Evolutionary conservation across 2,329 filamentous ascomycete genomes (phyloP).

Genomic region (Penicillium hesseltinei): DNA sequence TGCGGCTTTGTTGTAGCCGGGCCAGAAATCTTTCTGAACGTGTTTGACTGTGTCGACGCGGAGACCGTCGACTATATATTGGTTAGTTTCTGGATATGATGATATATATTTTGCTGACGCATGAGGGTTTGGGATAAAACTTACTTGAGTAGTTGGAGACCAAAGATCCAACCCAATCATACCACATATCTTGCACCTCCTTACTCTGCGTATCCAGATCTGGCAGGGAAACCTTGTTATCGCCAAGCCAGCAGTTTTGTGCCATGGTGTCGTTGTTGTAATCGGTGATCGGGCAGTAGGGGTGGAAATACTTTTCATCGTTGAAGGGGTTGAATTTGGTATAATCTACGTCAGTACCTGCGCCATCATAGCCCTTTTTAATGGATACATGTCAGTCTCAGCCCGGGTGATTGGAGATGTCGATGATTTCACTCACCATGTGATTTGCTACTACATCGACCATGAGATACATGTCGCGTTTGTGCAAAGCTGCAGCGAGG

Average conservation of each 20-base stretch:
- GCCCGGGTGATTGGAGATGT: neutral
- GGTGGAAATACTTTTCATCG: conserved; percentile 58
- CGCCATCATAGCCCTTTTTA: conserved; percentile 47
- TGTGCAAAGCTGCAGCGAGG: conserved; percentile 56
- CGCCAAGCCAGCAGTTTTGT: conserved; percentile 55
- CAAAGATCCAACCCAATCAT: conserved; percentile 55
- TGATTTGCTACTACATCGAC: conserved; percentile 52
- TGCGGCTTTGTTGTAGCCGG: conserved; percentile 40
- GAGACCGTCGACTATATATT: conserved; percentile 48
- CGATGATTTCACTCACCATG: conserved; percentile 8
- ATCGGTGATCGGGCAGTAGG: conserved; percentile 54
- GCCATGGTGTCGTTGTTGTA: conserved; percentile 51
- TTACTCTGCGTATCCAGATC: conserved; percentile 59
- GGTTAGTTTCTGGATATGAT: neutral
- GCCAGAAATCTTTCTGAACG: conserved; percentile 49
- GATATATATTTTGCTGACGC: neutral
- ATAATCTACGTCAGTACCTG: conserved; percentile 53
- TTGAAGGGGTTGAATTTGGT: conserved; percentile 55
- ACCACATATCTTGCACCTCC: conserved; percentile 51
- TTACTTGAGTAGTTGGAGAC: conserved; percentile 52
- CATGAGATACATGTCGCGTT: conserved; percentile 60
- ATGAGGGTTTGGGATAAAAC: neutral
- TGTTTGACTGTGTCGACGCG: conserved; percentile 54
- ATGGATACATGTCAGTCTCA: conserved; percentile 7
- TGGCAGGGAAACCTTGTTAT: conserved; percentile 57